Evolutionary conservation across 805 yeast species (phyloP), one percentile per base, ranked within the genome.

Genomic region (Sugiyamaella smithiae): DNA sequence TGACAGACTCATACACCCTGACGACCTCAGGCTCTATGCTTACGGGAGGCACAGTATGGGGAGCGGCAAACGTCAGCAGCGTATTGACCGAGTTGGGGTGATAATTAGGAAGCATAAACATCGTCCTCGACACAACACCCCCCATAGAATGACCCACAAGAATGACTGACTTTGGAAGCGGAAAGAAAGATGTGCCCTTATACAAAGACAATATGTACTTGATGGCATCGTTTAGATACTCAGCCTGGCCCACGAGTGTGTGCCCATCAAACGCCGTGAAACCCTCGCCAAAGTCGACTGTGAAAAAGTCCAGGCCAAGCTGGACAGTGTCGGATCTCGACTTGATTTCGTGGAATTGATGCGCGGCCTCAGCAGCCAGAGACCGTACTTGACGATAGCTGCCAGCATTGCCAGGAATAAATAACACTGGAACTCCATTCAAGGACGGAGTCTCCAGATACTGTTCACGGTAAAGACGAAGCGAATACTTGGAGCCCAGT

Each of bases 101-200:
- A 62, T 88, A 90, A 60, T 88, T 90, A 1, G 88, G 85, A 46
- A 91, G 67, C 0, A 95, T 81, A 5, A 88, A 74, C 80, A 90
- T 80, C 0, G 88, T 82, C 50, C 98, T 74, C 2, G 96, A 85
- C 1, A 93, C 98, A 14, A 91, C 78, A 2, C 99, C 99, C 36
- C 99, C 99, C 99, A 91, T 91, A 0, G 98, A 91, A 68, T 91
- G 99, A 2, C 88, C 97, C 0, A 91, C 56, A 0, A 91, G 63
- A 0, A 91, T 78, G 1, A 91, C 95, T 0, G 96, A 85, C 23
- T 66, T 63, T 0, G 93, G 93, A 26, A 43, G 14, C 63, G 67
- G 44, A 63, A 65, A 6, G 47, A 57, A 12, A 43, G 60, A 11
- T 14, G 19, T n/a, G 9, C 40, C 33, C n/a, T 66, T 55, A 59